Conservation (phyloP, 2,329 filamentous ascomycete species). For the Colletotrichum filicis region DNA sequence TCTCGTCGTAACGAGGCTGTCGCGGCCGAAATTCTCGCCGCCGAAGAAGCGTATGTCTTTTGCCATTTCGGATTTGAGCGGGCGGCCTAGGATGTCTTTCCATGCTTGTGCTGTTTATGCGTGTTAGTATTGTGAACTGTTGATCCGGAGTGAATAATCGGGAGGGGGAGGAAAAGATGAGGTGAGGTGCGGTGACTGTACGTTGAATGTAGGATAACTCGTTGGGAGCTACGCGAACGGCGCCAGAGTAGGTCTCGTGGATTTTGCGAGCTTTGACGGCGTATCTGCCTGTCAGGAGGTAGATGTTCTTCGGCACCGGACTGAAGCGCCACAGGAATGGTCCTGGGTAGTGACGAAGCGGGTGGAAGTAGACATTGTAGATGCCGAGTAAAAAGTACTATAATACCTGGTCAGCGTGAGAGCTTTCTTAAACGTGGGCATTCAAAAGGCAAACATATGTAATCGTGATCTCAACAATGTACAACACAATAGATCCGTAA, state of each 20-base stretch:
- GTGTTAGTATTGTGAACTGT: neutral
- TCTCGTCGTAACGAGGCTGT: conserved; percentile 37
- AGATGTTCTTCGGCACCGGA: conserved; percentile 23
- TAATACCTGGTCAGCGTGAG: neutral
- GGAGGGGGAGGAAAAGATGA: neutral
- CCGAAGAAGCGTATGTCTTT: conserved; percentile 33
- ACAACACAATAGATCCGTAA: neutral
- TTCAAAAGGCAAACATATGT: neutral
- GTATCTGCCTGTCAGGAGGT: conserved; percentile 14
- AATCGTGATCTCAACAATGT: neutral
- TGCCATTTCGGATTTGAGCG: conserved; percentile 25
- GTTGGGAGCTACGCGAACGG: conserved; percentile 53
- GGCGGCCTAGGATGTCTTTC: conserved; percentile 32
- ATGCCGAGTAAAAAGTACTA: conserved; percentile 32
- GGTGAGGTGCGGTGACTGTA: neutral
- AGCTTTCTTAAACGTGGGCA: no score
- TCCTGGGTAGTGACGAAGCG: conserved; percentile 44
- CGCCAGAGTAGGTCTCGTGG: conserved; percentile 40
- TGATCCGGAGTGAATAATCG: neutral
- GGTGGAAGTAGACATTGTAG: conserved; percentile 48
- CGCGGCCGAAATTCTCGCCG: conserved; percentile 29
- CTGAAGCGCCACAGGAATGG: conserved; percentile 36
- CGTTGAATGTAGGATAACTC: conserved; percentile 48
- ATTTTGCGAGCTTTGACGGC: conserved; percentile 21
- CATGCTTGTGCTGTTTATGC: conserved; percentile 34